Base-by-base conservation (phyloP, 768 basidiomycete species). In the Megacollybia marginata region DNA sequence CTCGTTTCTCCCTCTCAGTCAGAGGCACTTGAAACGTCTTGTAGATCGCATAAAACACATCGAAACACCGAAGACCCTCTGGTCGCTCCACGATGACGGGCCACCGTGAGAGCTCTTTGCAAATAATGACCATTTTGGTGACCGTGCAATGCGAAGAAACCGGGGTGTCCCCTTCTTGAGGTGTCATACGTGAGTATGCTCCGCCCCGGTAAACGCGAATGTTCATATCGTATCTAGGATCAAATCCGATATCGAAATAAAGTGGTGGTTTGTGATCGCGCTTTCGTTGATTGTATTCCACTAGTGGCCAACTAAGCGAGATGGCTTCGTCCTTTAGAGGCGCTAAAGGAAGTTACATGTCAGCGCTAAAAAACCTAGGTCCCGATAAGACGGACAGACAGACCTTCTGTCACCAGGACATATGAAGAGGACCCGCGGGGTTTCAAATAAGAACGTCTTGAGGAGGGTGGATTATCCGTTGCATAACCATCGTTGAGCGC, bases 41-140 rank as follows among this genome's bases (percentile, higher is more conserved):
- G 57, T 78, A 73, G 23, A 86, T 81, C 9, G 72, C 76, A 48
- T 73, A 61, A 57, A 83, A 81, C 33, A 86, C 71, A 47, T 85
- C 82, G 19, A 75, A 69, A 55, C 79, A 76, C 12, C 73, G 64
- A 49, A 84, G 66, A 11, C 75, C 74, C 38, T 60, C 61, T 18
- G 64, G 46, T 34, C 72, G 68, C 44, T 69, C 67, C 50, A 80
- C 70, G 48, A 70, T 54, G 35, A 80, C 64, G 5, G 64, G 65
- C 69, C 69, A 71, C 33, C 59, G 58, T 12, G 67, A 57, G 55
- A 69, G 68, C 34, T 58, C 60, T n/a, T 52, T 61, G 52, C 76
- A 75, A 16, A 63, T 53, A 58, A 83, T 75, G 51, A 65, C 60
- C 70, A 82, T 80, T 50, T 78, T 72, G 4, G 67, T 71, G 48